Conservation (phyloP, 1,284 basidiomycete genomes). For the Caloboletus firmus region DNA sequence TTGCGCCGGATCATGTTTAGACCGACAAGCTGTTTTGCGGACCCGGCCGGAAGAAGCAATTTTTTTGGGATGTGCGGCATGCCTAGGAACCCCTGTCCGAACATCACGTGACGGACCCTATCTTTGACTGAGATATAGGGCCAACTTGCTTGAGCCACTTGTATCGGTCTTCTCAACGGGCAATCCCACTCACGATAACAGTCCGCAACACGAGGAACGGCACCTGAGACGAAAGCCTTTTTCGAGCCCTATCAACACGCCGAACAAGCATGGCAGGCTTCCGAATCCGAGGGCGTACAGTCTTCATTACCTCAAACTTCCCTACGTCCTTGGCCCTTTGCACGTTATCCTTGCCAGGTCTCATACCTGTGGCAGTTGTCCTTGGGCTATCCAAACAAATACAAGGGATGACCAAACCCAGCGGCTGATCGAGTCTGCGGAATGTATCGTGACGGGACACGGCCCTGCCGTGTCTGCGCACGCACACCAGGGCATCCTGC, state of each 20-base stretch:
- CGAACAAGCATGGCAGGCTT: conserved; percentile 17
- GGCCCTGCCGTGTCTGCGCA: conserved; percentile 23
- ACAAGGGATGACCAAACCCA: conserved; percentile 3
- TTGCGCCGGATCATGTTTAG: conserved; percentile 10
- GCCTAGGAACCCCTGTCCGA: no score
- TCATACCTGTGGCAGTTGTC: conserved; percentile 12
- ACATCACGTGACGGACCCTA: no score
- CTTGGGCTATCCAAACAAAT: conserved; percentile 6
- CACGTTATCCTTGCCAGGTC: neutral
- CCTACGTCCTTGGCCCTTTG: neutral
- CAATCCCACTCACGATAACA: neutral
- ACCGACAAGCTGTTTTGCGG: no score
- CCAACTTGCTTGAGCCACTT: neutral
- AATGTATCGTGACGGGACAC: neutral
- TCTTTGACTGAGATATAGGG: no score
- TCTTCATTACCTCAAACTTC: conserved; percentile 26
- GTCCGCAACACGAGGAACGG: conserved; percentile 7
- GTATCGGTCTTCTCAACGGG: neutral
- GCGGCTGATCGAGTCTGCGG: conserved; percentile 6
- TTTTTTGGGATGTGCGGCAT: no score
- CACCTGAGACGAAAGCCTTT: neutral
- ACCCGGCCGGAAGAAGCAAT: no score
- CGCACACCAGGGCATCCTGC: conserved; percentile 17
- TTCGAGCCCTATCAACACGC: conserved; percentile 11
- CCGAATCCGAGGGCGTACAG: conserved; percentile 11